Base-by-base conservation (phyloP, 495 filamentous ascomycete genomes). In the Opeltia flavorubescens region DNA sequence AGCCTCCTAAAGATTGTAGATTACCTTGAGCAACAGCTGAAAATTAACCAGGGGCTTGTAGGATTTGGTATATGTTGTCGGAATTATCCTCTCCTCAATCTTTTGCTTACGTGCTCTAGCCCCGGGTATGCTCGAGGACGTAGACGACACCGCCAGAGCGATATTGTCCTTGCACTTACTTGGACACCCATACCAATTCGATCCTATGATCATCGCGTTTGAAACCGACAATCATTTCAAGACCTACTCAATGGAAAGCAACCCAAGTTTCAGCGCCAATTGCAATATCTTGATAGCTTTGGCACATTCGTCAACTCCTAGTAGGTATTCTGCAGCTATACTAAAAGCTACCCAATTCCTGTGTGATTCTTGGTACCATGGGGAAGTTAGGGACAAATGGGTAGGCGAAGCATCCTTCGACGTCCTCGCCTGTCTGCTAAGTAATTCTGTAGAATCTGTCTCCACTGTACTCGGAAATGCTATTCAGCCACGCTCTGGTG, bases 81-180 rank as follows among this genome's bases (percentile, higher is more conserved):
- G 9, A 28, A 17, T 43, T 25, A 11, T 25, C 6, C 26, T 25
- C 20, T 25, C 11, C 8, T 21, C 8, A 9, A 5, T 21, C 4
- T 43, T 21, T 23, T 4, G 20, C 40, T 43, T 12, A 25, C 20
- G 25, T 6, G 6, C 6, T 17, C 8, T 40, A 29, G 20, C 44
- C 34, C 47, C 64, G 17, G 59, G 51, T 11, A 57, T 65, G 4
- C 54, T 63, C 24, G 47, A 66, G 6, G 70, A 73, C 56, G 70
- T 66, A 15, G 69, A 72, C 56, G 68, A 71, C 40, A 73, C 68
- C 6, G 67, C 68, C 1, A 69, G 66, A 43, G 55, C 63, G 8
- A 60, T 69, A 21, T 55, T 57, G 29, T 42, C 54, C 5, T 54
- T 69, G 1, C 56, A 46, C 27, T 46, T 65, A 30, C 54, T 68